Percentiles rank a stretch among this genome's conserved stretches.
Conservation (phyloP, 306 rosid genomes). For the Nissolia schottii region DNA sequence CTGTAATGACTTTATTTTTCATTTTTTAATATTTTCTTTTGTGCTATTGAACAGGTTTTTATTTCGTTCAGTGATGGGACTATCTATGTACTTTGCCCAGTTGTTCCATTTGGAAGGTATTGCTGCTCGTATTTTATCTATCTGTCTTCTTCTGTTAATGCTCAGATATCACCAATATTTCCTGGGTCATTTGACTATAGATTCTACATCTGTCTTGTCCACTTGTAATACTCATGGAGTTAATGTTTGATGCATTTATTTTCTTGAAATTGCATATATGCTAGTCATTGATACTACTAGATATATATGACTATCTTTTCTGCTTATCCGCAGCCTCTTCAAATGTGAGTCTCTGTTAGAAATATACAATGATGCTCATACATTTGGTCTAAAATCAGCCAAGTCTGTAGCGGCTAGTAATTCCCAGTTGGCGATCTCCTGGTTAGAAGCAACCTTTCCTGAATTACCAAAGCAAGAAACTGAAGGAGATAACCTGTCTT, state of each 20-base stretch:
- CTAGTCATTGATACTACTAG: slow-evolving; percentile 22
- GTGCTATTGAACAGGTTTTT: slow-evolving; percentile 65
- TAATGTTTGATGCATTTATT: slow-evolving; percentile 7
- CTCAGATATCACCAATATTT: not conserved
- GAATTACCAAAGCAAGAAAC: slow-evolving; percentile 47
- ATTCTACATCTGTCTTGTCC: not conserved
- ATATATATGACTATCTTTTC: slow-evolving; percentile 18
- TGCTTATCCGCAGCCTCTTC: slow-evolving; percentile 55
- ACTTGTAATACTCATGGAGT: not conserved
- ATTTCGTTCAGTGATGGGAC: slow-evolving; percentile 79
- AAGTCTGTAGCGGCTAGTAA: slow-evolving; percentile 60
- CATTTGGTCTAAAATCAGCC: slow-evolving; percentile 70
- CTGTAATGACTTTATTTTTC: not conserved
- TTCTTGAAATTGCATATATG: not conserved
- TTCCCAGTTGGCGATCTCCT: slow-evolving; percentile 79
- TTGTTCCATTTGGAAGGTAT: slow-evolving; percentile 97
- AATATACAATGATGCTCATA: slow-evolving; percentile 73
- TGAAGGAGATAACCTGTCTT: slow-evolving; percentile 46
- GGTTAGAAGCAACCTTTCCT: slow-evolving; percentile 92
- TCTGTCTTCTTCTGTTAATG: not conserved
- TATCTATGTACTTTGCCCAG: slow-evolving; percentile 75
- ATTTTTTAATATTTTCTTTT: slow-evolving; percentile 9
- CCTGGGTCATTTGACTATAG: slow-evolving; percentile 1
- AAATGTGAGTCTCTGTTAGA: slow-evolving; percentile 75
- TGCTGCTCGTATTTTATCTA: not conserved